Percentiles rank a stretch among this genome's conserved stretches.
phyloP scores from a whole-genome alignment of 75 land plant genomes.

The Chamaecyparis obtusa region DNA sequence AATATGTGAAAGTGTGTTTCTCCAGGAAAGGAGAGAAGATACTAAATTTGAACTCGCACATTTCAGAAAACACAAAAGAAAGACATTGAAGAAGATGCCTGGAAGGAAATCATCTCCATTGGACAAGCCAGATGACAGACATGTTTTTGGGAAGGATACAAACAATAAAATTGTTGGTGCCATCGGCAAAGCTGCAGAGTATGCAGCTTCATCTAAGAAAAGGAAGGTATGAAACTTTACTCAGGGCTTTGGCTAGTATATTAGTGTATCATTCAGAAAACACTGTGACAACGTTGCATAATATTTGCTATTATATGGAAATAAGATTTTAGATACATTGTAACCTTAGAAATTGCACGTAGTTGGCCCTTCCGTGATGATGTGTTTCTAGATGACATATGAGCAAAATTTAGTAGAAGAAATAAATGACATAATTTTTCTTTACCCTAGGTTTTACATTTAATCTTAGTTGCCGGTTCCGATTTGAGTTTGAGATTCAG shows the following conservation, averaged over 20 bases:
- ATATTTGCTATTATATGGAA: background rate
- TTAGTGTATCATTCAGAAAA: background rate
- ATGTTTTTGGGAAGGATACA: slow-evolving; percentile 79
- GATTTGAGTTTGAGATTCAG: no score
- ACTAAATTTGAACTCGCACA: slow-evolving; percentile 72
- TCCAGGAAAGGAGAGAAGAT: slow-evolving; percentile 92
- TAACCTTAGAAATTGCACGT: background rate
- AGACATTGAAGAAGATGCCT: slow-evolving; percentile 57
- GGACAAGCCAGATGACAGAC: slow-evolving; percentile 71
- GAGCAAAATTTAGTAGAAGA: no score
- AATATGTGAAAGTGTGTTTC: background rate
- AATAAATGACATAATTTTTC: no score
- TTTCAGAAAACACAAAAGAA: slow-evolving; percentile 86
- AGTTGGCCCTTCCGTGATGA: background rate
- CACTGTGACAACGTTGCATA: background rate
- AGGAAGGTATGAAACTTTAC: slow-evolving; percentile 51
- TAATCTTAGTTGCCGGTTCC: no score
- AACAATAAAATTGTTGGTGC: slow-evolving; percentile 68
- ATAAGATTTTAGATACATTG: background rate
- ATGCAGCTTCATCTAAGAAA: slow-evolving; percentile 62
- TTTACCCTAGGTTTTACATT: no score
- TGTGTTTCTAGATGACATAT: no score
- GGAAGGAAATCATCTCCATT: slow-evolving; percentile 42
- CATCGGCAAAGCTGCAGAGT: slow-evolving; percentile 75
- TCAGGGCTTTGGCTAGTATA: background rate